Percentiles rank a stretch among this genome's conserved stretches.
phyloP scores from a whole-genome alignment of 768 basidiomycete species.

The Auriscalpium vulgare region DNA sequence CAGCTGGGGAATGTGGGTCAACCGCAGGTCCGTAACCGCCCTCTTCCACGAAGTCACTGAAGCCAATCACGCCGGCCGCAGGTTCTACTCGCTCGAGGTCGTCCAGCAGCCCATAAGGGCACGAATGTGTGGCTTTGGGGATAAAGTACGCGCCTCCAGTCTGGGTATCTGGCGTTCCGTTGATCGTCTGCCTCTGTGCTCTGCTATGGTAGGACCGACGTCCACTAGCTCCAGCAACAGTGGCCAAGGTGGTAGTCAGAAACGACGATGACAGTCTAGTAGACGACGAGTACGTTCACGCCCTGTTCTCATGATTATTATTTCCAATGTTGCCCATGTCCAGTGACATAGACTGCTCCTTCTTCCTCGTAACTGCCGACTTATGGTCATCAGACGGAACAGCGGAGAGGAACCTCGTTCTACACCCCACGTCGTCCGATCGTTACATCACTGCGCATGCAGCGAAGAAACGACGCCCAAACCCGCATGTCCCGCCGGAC shows the following conservation, averaged over 20 bases:
- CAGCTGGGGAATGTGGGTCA: conserved; percentile 65
- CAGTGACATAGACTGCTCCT: conserved; percentile 81
- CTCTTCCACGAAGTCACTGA: not conserved
- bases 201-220: conserved; percentile 65
- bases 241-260: conserved; percentile 75
- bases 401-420: conserved; percentile 82
- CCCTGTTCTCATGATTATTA: not conserved
- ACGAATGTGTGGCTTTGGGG: conserved; percentile 94
- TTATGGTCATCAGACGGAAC: conserved; percentile 81
- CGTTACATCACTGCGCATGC: conserved; percentile 50
- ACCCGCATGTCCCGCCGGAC: conserved; percentile 15
- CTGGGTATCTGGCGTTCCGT: not conserved
- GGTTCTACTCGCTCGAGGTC: conserved; percentile 78
- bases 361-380: conserved; percentile 89
- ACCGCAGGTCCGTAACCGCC: conserved; percentile 43
- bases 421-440: conserved; percentile 77
- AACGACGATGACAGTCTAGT: conserved; percentile 59
- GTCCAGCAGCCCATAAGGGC: conserved; percentile 86
- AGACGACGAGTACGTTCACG: conserved; percentile 61
- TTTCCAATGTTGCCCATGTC: not conserved
- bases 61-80: conserved; percentile 22
- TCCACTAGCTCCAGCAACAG: conserved; percentile 85
- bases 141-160: conserved; percentile 55
- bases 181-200: conserved; percentile 6
- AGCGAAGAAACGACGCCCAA: conserved; percentile 23